Evolutionary conservation across 208 protist species (phyloP).

Genomic region (Naegleria lovaniensis): DNA sequence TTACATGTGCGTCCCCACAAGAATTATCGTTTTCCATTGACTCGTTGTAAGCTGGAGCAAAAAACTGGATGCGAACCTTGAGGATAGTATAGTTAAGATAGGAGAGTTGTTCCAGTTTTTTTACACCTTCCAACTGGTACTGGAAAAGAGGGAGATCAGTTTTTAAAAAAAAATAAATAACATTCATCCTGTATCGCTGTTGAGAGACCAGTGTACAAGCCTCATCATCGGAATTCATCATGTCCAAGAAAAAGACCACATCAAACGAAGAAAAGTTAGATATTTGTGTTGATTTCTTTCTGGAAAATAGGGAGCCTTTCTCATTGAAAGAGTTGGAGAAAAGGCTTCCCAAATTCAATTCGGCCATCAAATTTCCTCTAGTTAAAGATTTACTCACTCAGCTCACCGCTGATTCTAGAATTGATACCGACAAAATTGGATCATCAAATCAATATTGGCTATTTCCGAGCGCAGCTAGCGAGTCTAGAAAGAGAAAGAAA

Average conservation of each 20-base stretch:
- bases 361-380: constrained; percentile 6
- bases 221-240: background rate
- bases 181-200: too few species aligned
- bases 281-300: background rate
- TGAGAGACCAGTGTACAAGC: too few species aligned
- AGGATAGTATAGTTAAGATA: too few species aligned
- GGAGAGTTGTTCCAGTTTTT: too few species aligned
- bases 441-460: constrained; percentile 1
- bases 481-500: background rate
- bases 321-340: background rate
- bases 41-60: too few species aligned
- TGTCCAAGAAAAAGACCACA: constrained; percentile 11
- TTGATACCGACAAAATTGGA: constrained; percentile 20
- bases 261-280: constrained; percentile 7
- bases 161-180: too few species aligned
- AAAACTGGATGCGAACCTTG: too few species aligned
- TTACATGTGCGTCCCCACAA: too few species aligned
- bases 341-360: background rate
- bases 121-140: too few species aligned
- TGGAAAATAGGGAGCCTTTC: background rate
- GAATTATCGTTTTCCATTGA: too few species aligned
- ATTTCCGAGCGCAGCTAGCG: background rate
- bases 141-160: too few species aligned
- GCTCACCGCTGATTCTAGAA: background rate
- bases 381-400: background rate